Base-by-base conservation (phyloP, 306 rosid species). In the Ammopiptanthus mongolicus region DNA sequence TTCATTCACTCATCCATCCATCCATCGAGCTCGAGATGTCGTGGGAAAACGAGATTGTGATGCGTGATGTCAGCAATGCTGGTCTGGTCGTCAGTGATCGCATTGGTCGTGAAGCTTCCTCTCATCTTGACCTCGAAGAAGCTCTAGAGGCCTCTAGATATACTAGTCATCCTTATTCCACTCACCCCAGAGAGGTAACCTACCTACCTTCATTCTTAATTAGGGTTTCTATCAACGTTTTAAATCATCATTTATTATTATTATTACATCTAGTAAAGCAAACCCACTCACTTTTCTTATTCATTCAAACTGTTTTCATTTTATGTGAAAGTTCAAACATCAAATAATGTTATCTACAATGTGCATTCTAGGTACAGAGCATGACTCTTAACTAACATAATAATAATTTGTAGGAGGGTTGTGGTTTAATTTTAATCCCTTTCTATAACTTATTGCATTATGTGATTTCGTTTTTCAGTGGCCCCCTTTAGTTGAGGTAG, bases 121-220 rank as follows among this genome's bases (percentile, higher is more conserved):
- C 97, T 51, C 97, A 95, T 82, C 92, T 88, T 58, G 97, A 95
- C 83, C 96, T 95, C 25, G 97, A 95, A 88, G 99, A 92, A 83
- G 73, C 97, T 65, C 93, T 95, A 0, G 99, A 95, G 71, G 97
- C 97, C 48, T 92, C 97, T 28, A 82, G 99, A 88, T 90, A 95
- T 67, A 84, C 91, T 2, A 95, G 93, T 50, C 97, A 95, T 81
- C 97, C 99, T 0, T 95, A 95, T 71, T 85, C 97, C 8, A 84
- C 93, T 79, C 96, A 87, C 74, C 96, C 99, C 61, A 86, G 90
- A 79, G 97, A 95, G 97, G 99, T 92, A 47, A 29, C 0, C 18
- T 23, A n/a, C n/a, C 23, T 14, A 2, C 34, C 19, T 28, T 15
- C 34, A 21, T 5, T 5, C 34, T 9, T 46, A 39, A 5, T 6